Base-by-base conservation (phyloP, 305 asterid species). In the Caryopteris hybrid region DNA sequence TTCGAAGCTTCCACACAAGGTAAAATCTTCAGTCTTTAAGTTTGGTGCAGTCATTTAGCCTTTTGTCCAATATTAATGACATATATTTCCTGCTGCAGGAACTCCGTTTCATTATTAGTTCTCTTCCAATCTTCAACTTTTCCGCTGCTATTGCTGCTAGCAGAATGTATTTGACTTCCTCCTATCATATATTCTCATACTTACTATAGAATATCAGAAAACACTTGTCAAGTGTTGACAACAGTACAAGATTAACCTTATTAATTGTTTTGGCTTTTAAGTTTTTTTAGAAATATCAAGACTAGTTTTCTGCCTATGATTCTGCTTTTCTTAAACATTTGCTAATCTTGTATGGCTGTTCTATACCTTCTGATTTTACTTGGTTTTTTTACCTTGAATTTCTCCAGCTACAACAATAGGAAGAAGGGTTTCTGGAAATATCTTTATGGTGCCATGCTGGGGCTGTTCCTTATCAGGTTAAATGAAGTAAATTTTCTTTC, bases 1-100 rank as follows among this genome's bases (percentile, higher is more conserved):
- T 79, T 89, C 97, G 5, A 94, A 94, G 84, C 98, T 94, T 75
- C 93, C 99, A 18, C 99, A 94, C 82, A 94, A 91, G 98, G 99
- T 94, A 86, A 71, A 41, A 56, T 58, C 58, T 54, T 69, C 21
- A 47, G 51, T 55, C 52, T 67, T 50, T 43, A 42, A 57, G 58
- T 57, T 66, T 20, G 57, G 50, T 45, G 39, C 64, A 43, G 64
- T 74, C 63, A 55, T 38, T 57, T 39, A 58, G 67, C 23, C 16
- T 61, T 57, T 74, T 41, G 20, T 53, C 21, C 67, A 21, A 20
- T 53, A 16, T 73, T 64, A 59, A 55, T 69, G 61, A 69, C 12
- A 33, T 47, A 51, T 45, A 72, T 75, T 42, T 75, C 16, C 61
- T 81, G 74, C 78, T 82, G 68, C 88, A 94, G 99, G 99, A 94